phyloP scores from a whole-genome alignment of 2,329 filamentous ascomycete species.

The Aspergillus arachidicola region DNA sequence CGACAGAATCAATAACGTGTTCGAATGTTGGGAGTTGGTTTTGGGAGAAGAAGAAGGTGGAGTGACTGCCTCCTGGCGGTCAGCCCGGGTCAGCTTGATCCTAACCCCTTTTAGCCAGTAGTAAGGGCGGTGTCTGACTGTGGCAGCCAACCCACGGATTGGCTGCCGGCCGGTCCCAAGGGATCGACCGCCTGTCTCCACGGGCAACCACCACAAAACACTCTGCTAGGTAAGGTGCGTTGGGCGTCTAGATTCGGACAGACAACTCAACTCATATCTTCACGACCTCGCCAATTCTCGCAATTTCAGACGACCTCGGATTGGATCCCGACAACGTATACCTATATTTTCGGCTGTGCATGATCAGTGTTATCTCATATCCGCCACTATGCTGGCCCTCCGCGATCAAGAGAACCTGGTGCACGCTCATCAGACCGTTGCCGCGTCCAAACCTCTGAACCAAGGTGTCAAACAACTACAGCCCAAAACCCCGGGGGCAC shows the following conservation, averaged over 20 bases:
- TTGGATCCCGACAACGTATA: not conserved
- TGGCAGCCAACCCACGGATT: constrained; percentile 1
- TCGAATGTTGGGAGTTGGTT: constrained; percentile 21
- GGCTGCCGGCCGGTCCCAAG: not conserved
- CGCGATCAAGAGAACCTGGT: constrained; percentile 88
- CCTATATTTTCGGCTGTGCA: constrained; percentile 15
- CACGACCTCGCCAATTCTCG: not conserved
- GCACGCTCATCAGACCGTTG: constrained; percentile 71
- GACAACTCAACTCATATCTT: constrained; percentile 11
- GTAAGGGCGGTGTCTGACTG: constrained; percentile 4
- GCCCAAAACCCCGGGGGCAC: constrained; percentile 77
- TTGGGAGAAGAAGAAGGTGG: constrained; percentile 22
- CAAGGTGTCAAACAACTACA: constrained; percentile 63
- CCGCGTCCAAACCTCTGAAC: constrained; percentile 71
- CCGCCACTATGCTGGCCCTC: constrained; percentile 69
- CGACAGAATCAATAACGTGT: constrained; percentile 15
- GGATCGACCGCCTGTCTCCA: constrained; percentile 33
- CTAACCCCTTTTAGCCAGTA: constrained; percentile 10
- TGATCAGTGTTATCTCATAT: constrained; percentile 20
- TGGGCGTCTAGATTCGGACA: constrained; percentile 26
- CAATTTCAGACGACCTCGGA: not conserved
- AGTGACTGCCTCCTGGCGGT: constrained; percentile 23
- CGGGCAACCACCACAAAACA: constrained; percentile 42
- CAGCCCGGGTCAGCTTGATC: constrained; percentile 17
- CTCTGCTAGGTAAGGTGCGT: constrained; percentile 10